Base-by-base conservation (phyloP, 2,329 filamentous ascomycete genomes). In the Paecilomyces sp. region DNA sequence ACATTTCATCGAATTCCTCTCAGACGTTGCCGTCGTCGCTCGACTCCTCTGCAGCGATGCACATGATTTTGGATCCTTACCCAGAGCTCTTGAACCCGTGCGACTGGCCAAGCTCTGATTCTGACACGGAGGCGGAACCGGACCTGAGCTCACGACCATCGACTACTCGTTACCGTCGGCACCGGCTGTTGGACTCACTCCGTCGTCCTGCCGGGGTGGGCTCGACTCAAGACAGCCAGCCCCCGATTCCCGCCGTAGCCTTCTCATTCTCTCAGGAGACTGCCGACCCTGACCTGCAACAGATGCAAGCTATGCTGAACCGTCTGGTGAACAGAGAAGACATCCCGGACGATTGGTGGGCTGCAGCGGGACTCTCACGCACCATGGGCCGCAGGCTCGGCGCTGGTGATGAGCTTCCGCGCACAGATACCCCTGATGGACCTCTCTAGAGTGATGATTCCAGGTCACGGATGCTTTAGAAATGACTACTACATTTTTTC, bases 341-440 rank as follows among this genome's bases (percentile, higher is more conserved):
- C 66, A 88, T 94, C 58, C 88, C 90, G 0, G 90, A 94, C 62
- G 87, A 91, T 64, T 92, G 88, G 86, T 95, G 91, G 91, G 84
- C 85, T 60, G 83, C 85, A 67, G 87, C 82, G 60, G 88, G 88
- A 51, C 80, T 90, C 63, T 86, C 81, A 67, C 83, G 86, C 63
- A 87, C 80, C 13, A 66, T 75, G 47, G 67, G 67, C 56, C 70
- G 68, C 30, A 67, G 70, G 57, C 62, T 72, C 51, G 67, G 65
- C 56, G 63, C 64, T 25, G 65, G 63, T 25, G 61, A 70, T n/a
- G 67, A 67, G 24, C 57, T 61, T 28, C 64, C 64, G 24, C 63
- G 63, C 18, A 61, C 64, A n/a, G 65, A 68, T 18, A 58, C 58
- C 28, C 12, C 61, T 52, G 65, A 69, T 56, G 63, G 63, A 5